Evolutionary conservation across 176 grass and related monocot species (phyloP).

Genomic region (Carex parvula): DNA sequence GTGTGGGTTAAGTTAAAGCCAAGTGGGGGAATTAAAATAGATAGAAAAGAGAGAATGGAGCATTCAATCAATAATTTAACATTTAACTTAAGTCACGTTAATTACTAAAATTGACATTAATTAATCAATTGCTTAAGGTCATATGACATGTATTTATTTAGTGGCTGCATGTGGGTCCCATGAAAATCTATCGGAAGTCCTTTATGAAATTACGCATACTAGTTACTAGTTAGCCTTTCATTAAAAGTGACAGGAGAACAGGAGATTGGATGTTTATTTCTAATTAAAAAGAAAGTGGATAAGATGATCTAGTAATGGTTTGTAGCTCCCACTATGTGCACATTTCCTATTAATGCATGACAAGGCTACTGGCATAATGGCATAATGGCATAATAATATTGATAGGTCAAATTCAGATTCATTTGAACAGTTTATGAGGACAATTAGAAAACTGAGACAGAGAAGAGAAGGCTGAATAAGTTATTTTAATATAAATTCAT

Average conservation of each 20-base stretch:
- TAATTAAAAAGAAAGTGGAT: background rate
- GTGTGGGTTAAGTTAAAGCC: slow-evolving; percentile 27
- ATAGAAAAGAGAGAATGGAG: background rate
- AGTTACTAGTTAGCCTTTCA: background rate
- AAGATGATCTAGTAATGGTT: background rate
- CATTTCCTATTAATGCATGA: background rate
- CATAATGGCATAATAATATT: no score
- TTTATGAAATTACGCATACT: slow-evolving; percentile 4
- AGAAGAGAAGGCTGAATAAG: no score
- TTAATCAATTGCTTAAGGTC: no score
- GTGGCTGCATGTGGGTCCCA: slow-evolving; percentile 2
- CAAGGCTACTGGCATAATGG: background rate
- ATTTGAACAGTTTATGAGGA: background rate
- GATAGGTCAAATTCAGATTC: no score
- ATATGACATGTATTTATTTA: no score
- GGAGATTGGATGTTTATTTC: background rate
- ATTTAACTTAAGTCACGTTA: background rate
- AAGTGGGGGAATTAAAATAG: background rate
- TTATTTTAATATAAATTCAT: no score
- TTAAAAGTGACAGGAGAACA: background rate
- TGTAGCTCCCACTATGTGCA: background rate
- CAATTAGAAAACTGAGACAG: no score
- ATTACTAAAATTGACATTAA: no score
- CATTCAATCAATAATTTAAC: background rate
- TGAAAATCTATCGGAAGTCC: background rate